Evolutionary conservation across 2,329 filamentous ascomycete species (phyloP).

Genomic region (Lecanicillium sp.): DNA sequence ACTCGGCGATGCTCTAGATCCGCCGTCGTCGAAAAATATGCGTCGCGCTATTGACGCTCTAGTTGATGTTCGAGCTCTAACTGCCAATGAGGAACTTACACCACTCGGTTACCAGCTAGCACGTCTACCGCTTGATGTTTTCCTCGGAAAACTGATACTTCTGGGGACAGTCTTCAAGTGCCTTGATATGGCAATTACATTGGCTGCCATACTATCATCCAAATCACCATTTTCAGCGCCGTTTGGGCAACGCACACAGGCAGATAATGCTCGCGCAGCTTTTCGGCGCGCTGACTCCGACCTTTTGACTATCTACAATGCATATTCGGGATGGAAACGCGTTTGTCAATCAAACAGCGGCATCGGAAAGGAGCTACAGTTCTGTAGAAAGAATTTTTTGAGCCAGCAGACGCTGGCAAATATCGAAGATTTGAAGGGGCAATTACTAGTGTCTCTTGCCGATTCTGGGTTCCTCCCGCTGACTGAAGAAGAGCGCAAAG

Average conservation of each 20-base stretch:
- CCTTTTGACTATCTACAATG: conserved; percentile 86
- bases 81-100: conserved; percentile 72
- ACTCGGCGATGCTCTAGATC: conserved; percentile 77
- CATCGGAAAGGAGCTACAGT: conserved; percentile 70
- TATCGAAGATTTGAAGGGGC: conserved; percentile 92
- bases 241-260: conserved; percentile 74
- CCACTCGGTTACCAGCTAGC: conserved; percentile 80
- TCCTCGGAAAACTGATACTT: conserved; percentile 86
- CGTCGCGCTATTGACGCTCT: conserved; percentile 86
- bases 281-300: conserved; percentile 89
- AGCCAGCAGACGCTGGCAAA: conserved; percentile 81
- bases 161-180: conserved; percentile 83
- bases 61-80: conserved; percentile 86
- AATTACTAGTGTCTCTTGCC: conserved; percentile 74
- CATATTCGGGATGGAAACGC: conserved; percentile 81
- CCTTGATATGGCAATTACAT: conserved; percentile 82
- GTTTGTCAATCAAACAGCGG: conserved; percentile 59
- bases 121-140: conserved; percentile 83
- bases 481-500: conserved; percentile 61
- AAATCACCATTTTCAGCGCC: conserved; percentile 90
- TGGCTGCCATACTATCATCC: conserved; percentile 86
- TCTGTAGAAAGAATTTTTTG: conserved; percentile 91
- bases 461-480: conserved; percentile 78
- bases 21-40: conserved; percentile 86
- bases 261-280: conserved; percentile 66